Percentiles rank a stretch among this genome's conserved stretches.
Evolutionary conservation across 495 filamentous ascomycete genomes (phyloP).

Genomic region (Aspergillus egyptiacus): DNA sequence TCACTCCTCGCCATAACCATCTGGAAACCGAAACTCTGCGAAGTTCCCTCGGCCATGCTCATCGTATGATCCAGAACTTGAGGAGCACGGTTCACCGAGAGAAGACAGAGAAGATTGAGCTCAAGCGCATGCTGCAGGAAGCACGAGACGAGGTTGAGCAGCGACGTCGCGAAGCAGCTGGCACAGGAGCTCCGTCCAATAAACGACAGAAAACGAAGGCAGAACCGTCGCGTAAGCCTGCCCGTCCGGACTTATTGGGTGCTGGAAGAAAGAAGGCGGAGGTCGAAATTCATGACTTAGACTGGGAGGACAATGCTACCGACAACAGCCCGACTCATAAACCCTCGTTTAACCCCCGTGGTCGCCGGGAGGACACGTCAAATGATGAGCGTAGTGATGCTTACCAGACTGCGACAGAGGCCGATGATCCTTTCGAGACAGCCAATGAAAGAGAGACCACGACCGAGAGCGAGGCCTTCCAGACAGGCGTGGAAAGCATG

Average conservation of each 20-base stretch:
- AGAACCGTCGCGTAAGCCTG: conserved; percentile 69
- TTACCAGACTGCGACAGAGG: conserved; percentile 83
- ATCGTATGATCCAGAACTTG: conserved; percentile 90
- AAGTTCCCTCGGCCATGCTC: conserved; percentile 88
- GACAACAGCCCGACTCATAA: conserved; percentile 45
- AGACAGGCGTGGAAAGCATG: conserved; percentile 79
- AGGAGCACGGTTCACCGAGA: conserved; percentile 93
- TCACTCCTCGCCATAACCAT: conserved; percentile 79
- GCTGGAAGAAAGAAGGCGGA: conserved; percentile 71
- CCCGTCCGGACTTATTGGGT: conserved; percentile 67
- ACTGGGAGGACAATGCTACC: conserved; percentile 82
- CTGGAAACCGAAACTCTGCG: conserved; percentile 92
- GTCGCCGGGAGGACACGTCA: conserved; percentile 21
- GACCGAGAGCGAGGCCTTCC: conserved; percentile 88
- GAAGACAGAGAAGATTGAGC: conserved; percentile 94
- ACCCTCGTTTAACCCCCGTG: conserved; percentile 14
- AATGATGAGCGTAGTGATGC: conserved; percentile 52
- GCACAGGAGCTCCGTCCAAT: conserved; percentile 35
- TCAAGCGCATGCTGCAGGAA: conserved; percentile 93
- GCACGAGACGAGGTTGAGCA: conserved; percentile 88
- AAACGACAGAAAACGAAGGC: conserved; percentile 68
- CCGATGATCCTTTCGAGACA: conserved; percentile 75
- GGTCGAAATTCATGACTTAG: conserved; percentile 63
- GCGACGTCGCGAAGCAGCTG: conserved; percentile 53
- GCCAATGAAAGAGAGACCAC: conserved; percentile 70